A percentile compares a stretch with the other conserved stretches of the same genome.
Evolutionary conservation across 345 rosid species (phyloP).

Genomic region (Linum usitatissimum): DNA sequence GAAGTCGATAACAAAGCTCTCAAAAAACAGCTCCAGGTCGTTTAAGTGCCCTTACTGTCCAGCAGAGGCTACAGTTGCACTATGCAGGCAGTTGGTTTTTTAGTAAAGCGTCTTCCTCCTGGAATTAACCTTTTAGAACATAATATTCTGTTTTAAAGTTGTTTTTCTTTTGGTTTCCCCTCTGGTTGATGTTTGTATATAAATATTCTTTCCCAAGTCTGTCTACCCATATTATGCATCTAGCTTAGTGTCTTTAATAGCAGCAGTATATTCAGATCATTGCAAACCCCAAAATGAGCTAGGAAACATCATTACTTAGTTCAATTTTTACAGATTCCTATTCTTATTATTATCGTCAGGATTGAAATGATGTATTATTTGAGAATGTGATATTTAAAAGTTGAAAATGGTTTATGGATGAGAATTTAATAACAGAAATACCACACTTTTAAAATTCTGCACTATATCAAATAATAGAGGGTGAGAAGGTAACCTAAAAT

Average conservation of each 20-base stretch:
- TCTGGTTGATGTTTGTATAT: constrained; percentile 11
- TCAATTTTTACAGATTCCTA: too few species aligned
- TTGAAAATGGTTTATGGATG: too few species aligned
- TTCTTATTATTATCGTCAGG: too few species aligned
- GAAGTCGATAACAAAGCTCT: constrained; percentile 57
- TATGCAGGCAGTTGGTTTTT: constrained; percentile 47
- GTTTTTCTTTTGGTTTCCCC: background rate
- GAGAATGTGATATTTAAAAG: too few species aligned
- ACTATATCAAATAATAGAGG: too few species aligned
- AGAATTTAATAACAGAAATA: too few species aligned
- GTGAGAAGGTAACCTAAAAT: too few species aligned
- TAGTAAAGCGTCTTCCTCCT: background rate
- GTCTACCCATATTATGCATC: background rate
- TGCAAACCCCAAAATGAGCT: too few species aligned
- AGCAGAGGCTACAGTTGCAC: constrained; percentile 27
- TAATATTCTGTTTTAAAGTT: background rate
- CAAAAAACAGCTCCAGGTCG: constrained; percentile 33
- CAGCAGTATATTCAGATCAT: too few species aligned
- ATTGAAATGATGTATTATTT: too few species aligned
- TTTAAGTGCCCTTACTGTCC: constrained; percentile 71
- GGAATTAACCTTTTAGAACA: background rate
- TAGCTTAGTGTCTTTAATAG: background rate
- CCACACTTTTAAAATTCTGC: too few species aligned
- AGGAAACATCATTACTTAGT: too few species aligned
- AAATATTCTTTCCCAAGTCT: constrained; percentile 18